Base-by-base conservation (phyloP, 306 rosid genomes). In the barrel medic (Medicago truncatula) region DNA sequence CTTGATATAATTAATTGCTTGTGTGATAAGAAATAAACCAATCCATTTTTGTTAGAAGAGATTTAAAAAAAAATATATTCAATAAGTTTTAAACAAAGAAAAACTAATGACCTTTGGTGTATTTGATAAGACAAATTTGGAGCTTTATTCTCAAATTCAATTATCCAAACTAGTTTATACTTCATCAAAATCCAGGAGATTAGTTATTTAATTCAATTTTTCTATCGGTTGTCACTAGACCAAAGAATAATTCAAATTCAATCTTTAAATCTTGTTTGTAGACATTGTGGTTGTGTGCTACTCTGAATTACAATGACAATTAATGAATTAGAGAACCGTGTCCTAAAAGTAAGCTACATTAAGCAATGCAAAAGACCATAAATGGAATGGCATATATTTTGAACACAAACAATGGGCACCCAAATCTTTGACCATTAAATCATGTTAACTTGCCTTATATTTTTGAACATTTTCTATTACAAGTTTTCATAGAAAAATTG, bases 371-470 rank as follows among this genome's bases (percentile, higher is more conserved):
- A 56, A 12, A 23, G 16, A 52, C 23, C 21, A 52, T 1, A 52
- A 16, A 52, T 16, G 23, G 10, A 7, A 52, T 52, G 2, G 44
- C 31, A 28, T 3, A 28, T 28, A 4, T 34, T 13, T 28, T 46
- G 3, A 28, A 8, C 78, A 43, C 60, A 74, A 59, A 43, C 63
- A 36, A 25, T 1, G 4, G 56, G 74, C 67, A 13, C 20, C 39
- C 67, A 66, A 53, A 39, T 44, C 34, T 23, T 65, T 66, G 80
- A 76, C 57, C 67, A 16, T 52, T 17, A 5, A 14, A 15, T 38
- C 8, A n/a, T 13, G 39, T 14, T 18, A 21, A 71, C 50, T 17
- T 34, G 6, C 9, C n/a, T 49, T 13, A 61, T 62, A 62, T 31
- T 44, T 7, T 62, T 0, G 6, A 46, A 36, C 50, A 25, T 70